Evolutionary conservation across 805 yeast genomes (phyloP).

Genomic region (Suhomyces canberraensis): DNA sequence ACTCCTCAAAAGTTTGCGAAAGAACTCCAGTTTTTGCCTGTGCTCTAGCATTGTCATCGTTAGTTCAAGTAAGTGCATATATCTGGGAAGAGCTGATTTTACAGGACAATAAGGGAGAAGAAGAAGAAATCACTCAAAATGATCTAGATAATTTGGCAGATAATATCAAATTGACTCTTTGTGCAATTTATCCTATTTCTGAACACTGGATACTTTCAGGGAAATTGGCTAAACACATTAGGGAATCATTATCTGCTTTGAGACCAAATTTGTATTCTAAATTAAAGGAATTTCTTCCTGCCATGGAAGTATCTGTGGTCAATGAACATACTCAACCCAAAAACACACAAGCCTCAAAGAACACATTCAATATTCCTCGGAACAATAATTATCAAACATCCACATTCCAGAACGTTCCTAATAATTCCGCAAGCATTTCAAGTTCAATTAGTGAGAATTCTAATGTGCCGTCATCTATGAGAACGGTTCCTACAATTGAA

Average conservation of each 20-base stretch:
- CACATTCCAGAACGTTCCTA: background rate
- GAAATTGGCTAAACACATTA: constrained; percentile 44
- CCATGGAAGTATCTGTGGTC: constrained; percentile 10
- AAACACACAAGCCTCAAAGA: too few relatives aligned
- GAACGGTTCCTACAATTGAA: background rate
- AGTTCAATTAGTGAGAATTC: background rate
- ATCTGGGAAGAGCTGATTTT: constrained; percentile 48
- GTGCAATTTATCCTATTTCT: constrained; percentile 48
- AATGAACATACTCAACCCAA: constrained; percentile 1
- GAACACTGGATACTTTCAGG: constrained; percentile 51
- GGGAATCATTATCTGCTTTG: constrained; percentile 42
- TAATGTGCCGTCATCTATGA: background rate
- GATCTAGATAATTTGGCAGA: constrained; percentile 44
- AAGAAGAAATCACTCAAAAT: background rate
- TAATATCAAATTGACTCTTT: constrained; percentile 47
- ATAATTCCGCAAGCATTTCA: background rate
- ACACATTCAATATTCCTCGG: background rate
- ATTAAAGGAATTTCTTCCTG: constrained; percentile 31
- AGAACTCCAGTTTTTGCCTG: constrained; percentile 54
- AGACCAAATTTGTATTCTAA: constrained; percentile 39
- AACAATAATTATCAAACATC: background rate
- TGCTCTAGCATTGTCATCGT: constrained; percentile 49
- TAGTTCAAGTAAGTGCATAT: constrained; percentile 52
- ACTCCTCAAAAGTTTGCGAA: constrained; percentile 38
- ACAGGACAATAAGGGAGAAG: constrained; percentile 1